Conservation (phyloP, 176 grass and related monocot genomes). For the Juncus effusus region DNA sequence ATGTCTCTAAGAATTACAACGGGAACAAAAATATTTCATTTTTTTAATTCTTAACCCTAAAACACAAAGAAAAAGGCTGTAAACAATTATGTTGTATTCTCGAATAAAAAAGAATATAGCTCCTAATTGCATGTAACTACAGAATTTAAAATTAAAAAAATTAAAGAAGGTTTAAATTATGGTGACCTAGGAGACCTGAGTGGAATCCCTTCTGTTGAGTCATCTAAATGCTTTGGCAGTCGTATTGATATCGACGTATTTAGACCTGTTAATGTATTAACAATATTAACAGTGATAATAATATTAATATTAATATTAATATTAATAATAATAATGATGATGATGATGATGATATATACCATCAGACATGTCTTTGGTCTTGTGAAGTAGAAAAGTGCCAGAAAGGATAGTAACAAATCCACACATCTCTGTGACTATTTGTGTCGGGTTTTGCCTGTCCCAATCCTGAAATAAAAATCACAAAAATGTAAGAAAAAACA, state of each 20-base stretch:
- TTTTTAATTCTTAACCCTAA: conserved; percentile 42
- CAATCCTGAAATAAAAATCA: conserved; percentile 61
- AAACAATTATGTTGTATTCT: conserved; percentile 22
- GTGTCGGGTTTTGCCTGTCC: conserved; percentile 95
- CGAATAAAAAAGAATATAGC: conserved; percentile 31
- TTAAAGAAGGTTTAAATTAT: conserved; percentile 12
- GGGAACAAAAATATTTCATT: conserved; percentile 35
- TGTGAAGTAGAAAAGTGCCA: conserved; percentile 98
- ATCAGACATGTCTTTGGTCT: conserved; percentile 94
- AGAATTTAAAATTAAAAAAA: neutral
- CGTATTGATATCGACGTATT: conserved; percentile 42
- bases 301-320: too few species aligned
- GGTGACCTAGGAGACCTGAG: conserved; percentile 61
- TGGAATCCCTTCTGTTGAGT: conserved; percentile 59
- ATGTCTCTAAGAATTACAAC: conserved; percentile 40
- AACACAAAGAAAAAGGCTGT: conserved; percentile 11
- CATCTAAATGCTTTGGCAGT: conserved; percentile 51
- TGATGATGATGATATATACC: conserved; percentile 33
- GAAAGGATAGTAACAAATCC: conserved; percentile 93
- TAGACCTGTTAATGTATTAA: conserved; percentile 39
- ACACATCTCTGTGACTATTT: conserved; percentile 94
- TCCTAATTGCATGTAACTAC: conserved; percentile 13
- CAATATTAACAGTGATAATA: neutral
- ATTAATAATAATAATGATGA: neutral
- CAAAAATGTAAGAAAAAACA: neutral